Conservation (phyloP, 2,329 filamentous ascomycete genomes). For the Hymenoscyphus scutula region DNA sequence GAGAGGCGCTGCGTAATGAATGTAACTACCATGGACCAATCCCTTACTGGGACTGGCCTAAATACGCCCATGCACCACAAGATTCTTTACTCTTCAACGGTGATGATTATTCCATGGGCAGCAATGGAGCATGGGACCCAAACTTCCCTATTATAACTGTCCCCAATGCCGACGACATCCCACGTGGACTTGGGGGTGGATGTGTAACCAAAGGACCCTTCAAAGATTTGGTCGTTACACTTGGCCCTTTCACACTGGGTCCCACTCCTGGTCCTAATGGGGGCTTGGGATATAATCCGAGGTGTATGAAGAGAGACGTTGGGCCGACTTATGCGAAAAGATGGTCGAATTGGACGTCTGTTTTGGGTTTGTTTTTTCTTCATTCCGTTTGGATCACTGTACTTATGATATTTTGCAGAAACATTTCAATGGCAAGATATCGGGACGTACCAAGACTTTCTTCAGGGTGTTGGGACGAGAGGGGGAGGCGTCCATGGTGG, state of each 20-base stretch:
- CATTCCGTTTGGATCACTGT: not conserved
- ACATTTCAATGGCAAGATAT: conserved; percentile 3
- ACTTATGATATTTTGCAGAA: not conserved
- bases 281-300: conserved; percentile 13
- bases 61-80: conserved; percentile 41
- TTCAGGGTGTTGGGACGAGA: conserved; percentile 4
- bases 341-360: conserved; percentile 6
- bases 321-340: not conserved
- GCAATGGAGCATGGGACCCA: conserved; percentile 42
- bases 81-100: conserved; percentile 55
- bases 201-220: conserved; percentile 50
- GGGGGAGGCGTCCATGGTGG: conserved; percentile 20
- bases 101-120: conserved; percentile 42
- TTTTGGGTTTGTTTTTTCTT: conserved; percentile 3
- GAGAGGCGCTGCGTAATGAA: conserved; percentile 40
- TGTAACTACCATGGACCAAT: conserved; percentile 42
- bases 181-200: conserved; percentile 53
- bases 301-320: conserved; percentile 9
- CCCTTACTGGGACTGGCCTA: conserved; percentile 42
- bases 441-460: not conserved
- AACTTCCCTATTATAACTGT: conserved; percentile 26
- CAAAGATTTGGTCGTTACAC: conserved; percentile 33
- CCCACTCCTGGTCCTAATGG: not conserved
- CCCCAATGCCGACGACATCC: conserved; percentile 24
- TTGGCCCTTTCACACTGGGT: conserved; percentile 22